Conservation (phyloP, 176 grass and related monocot species). For the Rhynchospora tenuis region DNA sequence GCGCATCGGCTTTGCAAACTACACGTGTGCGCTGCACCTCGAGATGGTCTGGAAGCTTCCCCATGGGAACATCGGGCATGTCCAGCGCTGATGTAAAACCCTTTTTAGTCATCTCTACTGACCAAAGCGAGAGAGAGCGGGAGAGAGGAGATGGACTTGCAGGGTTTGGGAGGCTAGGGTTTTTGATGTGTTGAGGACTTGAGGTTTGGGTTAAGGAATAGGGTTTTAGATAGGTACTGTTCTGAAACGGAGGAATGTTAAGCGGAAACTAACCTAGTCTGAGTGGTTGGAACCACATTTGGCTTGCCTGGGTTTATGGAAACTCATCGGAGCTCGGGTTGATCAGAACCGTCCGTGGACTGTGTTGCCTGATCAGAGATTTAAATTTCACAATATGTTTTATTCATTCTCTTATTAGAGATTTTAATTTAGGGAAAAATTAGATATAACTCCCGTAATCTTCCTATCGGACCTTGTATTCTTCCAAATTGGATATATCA, state of each 20-base stretch:
- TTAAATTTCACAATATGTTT: too few species aligned
- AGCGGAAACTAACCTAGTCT: not conserved
- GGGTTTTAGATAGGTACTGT: not conserved
- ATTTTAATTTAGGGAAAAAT: too few species aligned
- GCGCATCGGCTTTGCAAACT: slow-evolving; percentile 64
- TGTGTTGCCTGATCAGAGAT: not conserved
- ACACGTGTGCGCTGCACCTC: slow-evolving; percentile 70
- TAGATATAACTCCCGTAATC: too few species aligned
- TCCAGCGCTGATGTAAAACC: slow-evolving; percentile 18
- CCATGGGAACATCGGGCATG: slow-evolving; percentile 32
- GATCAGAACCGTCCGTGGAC: not conserved
- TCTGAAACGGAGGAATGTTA: not conserved
- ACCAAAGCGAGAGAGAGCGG: not conserved
- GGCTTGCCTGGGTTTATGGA: not conserved
- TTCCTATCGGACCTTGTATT: too few species aligned
- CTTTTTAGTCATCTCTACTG: slow-evolving; percentile 41
- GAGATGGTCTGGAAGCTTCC: slow-evolving; percentile 70
- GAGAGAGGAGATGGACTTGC: too few species aligned
- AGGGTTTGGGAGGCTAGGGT: slow-evolving; percentile 18
- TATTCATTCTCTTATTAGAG: too few species aligned
- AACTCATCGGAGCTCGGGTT: not conserved
- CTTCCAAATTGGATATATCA: too few species aligned
- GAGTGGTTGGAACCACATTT: too few species aligned
- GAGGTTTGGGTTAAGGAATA: not conserved
- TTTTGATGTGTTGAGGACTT: not conserved